phyloP scores from a whole-genome alignment of 2,329 filamentous ascomycete genomes.

The Cryoendolithus antarcticus region DNA sequence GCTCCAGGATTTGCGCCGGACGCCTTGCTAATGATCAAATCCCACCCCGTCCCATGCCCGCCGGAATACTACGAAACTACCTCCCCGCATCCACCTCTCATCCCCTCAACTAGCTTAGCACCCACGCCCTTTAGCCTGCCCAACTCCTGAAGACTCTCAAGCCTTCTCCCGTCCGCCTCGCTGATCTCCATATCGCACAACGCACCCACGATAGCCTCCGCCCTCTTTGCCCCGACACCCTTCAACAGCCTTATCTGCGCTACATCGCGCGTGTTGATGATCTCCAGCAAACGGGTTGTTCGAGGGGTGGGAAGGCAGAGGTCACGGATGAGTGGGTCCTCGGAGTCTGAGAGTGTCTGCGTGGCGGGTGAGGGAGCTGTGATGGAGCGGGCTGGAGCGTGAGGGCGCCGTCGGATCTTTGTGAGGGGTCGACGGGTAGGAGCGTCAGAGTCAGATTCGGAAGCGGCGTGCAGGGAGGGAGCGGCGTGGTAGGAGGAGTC shows the following conservation, averaged over 20 bases:
- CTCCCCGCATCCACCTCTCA: constrained; percentile 20
- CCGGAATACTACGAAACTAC: too few relatives aligned
- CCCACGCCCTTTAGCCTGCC: constrained; percentile 38
- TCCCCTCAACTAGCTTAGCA: constrained; percentile 38
- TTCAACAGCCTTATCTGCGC: constrained; percentile 52
- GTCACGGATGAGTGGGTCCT: constrained; percentile 18
- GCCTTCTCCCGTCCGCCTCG: constrained; percentile 6
- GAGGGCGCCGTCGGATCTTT: constrained; percentile 20
- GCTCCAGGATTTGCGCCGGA: too few relatives aligned
- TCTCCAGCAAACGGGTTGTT: constrained; percentile 50
- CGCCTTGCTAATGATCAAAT: too few relatives aligned
- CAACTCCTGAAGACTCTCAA: constrained; percentile 31
- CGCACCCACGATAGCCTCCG: constrained; percentile 40
- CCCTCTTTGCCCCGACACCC: constrained; percentile 62
- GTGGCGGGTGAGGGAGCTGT: constrained; percentile 5
- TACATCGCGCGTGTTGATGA: constrained; percentile 62
- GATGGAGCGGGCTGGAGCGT: constrained; percentile 1
- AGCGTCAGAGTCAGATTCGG: constrained; percentile 26
- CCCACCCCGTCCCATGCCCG: too few relatives aligned
- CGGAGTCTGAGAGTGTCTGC: constrained; percentile 15
- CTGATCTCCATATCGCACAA: constrained; percentile 35
- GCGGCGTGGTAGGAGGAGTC: constrained; percentile 45
- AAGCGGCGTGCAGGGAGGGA: constrained; percentile 10
- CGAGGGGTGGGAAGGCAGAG: constrained; percentile 36
- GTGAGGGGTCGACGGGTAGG: constrained; percentile 26